Base-by-base conservation (phyloP, 176 grass and related monocot species). In the Cymbopogon citratus region DNA sequence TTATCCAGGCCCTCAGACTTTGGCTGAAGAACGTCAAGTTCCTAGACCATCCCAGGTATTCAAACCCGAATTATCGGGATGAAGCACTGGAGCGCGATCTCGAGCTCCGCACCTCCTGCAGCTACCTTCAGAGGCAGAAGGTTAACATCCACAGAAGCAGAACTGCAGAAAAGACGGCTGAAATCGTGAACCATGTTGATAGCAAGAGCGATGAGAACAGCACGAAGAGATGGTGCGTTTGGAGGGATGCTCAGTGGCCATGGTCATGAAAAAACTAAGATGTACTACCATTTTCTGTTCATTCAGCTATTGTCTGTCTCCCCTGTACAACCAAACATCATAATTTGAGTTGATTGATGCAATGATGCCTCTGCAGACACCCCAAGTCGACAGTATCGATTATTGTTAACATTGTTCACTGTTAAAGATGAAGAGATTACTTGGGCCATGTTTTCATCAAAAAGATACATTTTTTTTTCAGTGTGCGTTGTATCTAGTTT, bases 181-280 rank as follows among this genome's bases (percentile, higher is more conserved):
- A 34, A 77, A 80, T 12, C 25, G 19, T 34, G 9, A 66, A 81
- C 44, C 43, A 69, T 71, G 48, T n/a, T 12, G 83, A 71, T 62
- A 28, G 44, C 29, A 43, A 49, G 34, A 56, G 8, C 7, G 51
- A 77, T 9, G 80, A 15, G 35, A 44, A 45, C 19, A 33, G 80
- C 33, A 52, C 12, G 31, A 71, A 63, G 46, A 91, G 82, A 54
- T 95, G 85, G 82, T 95, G 92, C 70, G 77, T 78, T 23, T 98
- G 96, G 96, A 95, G 43, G 65, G 87, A 99, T 77, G 92, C 96
- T 60, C 89, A 84, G 43, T 99, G 91, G 92, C 96, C 92, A 59
- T 93, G 96, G 89, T 90, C 89, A 86, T 90, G 87, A 60, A 60
- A 93, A 9, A 16, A 16, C 12, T 10, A 27, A 18, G 12, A 68